phyloP scores from a whole-genome alignment of 106 monocot species.

The Dioscorea dumetorum region DNA sequence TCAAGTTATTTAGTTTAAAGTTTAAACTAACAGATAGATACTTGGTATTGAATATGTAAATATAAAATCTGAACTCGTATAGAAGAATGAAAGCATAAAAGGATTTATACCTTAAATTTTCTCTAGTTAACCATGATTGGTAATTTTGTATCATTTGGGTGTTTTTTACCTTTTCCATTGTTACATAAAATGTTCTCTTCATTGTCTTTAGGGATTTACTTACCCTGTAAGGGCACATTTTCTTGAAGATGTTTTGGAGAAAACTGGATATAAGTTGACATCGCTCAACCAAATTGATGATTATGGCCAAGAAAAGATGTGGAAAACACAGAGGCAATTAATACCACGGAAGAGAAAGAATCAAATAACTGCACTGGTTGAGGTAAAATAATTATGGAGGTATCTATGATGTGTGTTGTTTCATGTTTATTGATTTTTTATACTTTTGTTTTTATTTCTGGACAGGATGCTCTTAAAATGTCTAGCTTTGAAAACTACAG shows the following conservation, averaged over 20 bases:
- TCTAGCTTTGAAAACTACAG: slow-evolving; percentile 82
- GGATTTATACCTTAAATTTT: too few relatives aligned
- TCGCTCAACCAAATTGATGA: slow-evolving; percentile 96
- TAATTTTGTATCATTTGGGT: too few relatives aligned
- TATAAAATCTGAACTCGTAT: too few relatives aligned
- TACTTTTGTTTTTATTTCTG: slow-evolving; percentile 1
- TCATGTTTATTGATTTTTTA: slow-evolving; percentile 1
- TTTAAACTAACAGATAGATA: too few relatives aligned
- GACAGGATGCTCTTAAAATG: slow-evolving; percentile 72
- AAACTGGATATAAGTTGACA: slow-evolving; percentile 86
- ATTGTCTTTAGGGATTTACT: slow-evolving; percentile 78
- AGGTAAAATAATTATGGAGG: slow-evolving; percentile 39
- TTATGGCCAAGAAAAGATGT: slow-evolving; percentile 98
- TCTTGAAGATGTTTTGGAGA: slow-evolving; percentile 93
- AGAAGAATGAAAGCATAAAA: too few relatives aligned
- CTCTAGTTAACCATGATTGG: too few relatives aligned
- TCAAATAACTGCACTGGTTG: slow-evolving; percentile 84
- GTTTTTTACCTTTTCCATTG: too few relatives aligned
- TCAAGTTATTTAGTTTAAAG: too few relatives aligned
- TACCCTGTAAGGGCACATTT: slow-evolving; percentile 83
- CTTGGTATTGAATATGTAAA: too few relatives aligned
- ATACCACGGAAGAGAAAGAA: slow-evolving; percentile 87
- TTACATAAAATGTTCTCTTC: too few relatives aligned
- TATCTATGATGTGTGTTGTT: neutral
- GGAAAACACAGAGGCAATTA: slow-evolving; percentile 97